phyloP scores from a whole-genome alignment of 2,329 filamentous ascomycete species.

The Sporothrix globosa region DNA sequence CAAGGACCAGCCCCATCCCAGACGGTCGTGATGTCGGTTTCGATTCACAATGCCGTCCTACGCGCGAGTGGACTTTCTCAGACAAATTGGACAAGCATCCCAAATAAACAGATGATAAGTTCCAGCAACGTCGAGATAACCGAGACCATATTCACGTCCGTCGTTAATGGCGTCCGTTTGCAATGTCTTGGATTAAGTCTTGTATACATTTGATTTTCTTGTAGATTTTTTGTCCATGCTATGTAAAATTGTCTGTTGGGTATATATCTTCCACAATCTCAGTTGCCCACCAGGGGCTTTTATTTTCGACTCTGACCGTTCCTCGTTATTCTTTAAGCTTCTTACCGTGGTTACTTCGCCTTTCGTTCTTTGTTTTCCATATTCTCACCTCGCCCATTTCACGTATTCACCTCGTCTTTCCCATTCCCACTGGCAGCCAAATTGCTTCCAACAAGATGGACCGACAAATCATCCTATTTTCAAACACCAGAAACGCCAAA shows the following conservation, averaged over 20 bases:
- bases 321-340: no score
- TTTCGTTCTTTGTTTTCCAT: neutral
- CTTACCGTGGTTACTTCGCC: neutral
- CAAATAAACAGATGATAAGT: neutral
- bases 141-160: neutral
- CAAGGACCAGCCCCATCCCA: no score
- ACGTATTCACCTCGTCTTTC: no score
- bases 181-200: neutral
- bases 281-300: neutral
- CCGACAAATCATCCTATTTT: neutral
- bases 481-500: slow-evolving; percentile 12
- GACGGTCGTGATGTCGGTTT: neutral
- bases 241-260: slow-evolving; percentile 9
- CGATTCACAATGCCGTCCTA: slow-evolving; percentile 6
- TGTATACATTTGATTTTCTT: neutral
- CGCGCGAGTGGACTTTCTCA: neutral
- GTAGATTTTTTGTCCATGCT: neutral
- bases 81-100: neutral
- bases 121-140: neutral
- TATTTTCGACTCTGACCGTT: neutral
- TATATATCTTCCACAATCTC: neutral
- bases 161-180: neutral
- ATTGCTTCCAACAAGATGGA: neutral
- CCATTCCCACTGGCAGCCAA: neutral
- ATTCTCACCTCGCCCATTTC: neutral